Conservation (phyloP, 495 filamentous ascomycete genomes). For the Monascus purpureus region DNA sequence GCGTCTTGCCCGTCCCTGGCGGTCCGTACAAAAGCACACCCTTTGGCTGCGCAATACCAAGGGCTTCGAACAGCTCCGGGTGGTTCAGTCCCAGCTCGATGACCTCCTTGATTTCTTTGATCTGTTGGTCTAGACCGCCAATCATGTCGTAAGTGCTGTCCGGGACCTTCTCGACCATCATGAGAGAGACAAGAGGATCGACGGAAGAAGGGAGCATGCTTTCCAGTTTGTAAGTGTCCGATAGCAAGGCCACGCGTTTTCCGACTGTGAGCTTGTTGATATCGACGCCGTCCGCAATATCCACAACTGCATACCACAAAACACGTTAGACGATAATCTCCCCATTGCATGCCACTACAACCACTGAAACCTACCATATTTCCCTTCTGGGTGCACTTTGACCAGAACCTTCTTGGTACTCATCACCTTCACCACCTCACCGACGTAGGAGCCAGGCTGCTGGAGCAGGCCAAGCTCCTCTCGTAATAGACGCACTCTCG, state of each 20-base stretch:
- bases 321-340: conserved; percentile 4
- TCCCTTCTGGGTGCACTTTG: conserved; percentile 97
- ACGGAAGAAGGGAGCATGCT: conserved; percentile 96
- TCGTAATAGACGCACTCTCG: conserved; percentile 81
- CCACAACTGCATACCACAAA: conserved; percentile 57
- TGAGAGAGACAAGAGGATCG: conserved; percentile 97
- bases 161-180: conserved; percentile 99
- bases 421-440: conserved; percentile 99
- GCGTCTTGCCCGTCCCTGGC: conserved; percentile 97
- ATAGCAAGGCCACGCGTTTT: conserved; percentile 93
- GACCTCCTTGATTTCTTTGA: conserved; percentile 99
- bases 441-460: conserved; percentile 95
- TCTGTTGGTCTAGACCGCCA: conserved; percentile 94
- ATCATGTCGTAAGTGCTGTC: conserved; percentile 99
- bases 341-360: neutral
- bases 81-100: conserved; percentile 98
- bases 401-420: conserved; percentile 98
- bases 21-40: conserved; percentile 95
- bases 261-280: conserved; percentile 90
- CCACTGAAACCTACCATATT: conserved; percentile 66
- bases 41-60: conserved; percentile 96
- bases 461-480: conserved; percentile 95
- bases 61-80: conserved; percentile 94
- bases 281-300: conserved; percentile 89
- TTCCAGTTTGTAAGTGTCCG: conserved; percentile 93